Conservation (phyloP, 177 flowering plant species). For the Tripterygium wilfordii region DNA sequence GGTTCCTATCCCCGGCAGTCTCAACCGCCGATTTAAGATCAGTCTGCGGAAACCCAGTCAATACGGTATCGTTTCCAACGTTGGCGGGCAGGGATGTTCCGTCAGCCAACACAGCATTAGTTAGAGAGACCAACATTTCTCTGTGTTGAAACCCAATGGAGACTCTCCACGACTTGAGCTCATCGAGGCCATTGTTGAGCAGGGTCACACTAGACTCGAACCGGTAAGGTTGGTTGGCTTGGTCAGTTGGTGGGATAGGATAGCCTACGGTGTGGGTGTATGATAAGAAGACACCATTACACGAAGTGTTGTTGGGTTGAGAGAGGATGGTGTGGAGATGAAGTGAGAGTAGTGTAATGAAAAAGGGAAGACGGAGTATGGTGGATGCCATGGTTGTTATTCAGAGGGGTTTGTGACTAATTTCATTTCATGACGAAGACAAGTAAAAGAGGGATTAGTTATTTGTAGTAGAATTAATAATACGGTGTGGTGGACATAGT, state of each 20-base stretch:
- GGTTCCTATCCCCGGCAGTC: constrained; percentile 52
- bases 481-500: too few relatives aligned
- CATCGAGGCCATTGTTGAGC: constrained; percentile 45
- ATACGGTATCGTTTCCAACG: constrained; percentile 47
- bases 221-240: constrained; percentile 41
- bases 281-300: constrained; percentile 46
- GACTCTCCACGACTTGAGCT: constrained; percentile 46
- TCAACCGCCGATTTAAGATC: constrained; percentile 48
- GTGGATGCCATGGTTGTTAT: constrained; percentile 1
- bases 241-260: constrained; percentile 31
- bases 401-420: too few relatives aligned
- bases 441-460: too few relatives aligned
- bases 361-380: neutral
- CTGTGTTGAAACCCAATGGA: constrained; percentile 42
- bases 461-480: too few relatives aligned
- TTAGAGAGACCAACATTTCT: constrained; percentile 39
- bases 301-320: constrained; percentile 23
- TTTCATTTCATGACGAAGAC: too few relatives aligned
- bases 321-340: constrained; percentile 8
- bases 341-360: neutral
- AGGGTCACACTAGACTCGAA: constrained; percentile 43
- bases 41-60: constrained; percentile 39
- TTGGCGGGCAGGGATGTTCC: constrained; percentile 35
- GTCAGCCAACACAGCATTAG: constrained; percentile 35
- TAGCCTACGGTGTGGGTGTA: constrained; percentile 27